A percentile compares a stretch with the other conserved stretches of the same genome.
These are phyloP conservation scores for Metschnikowia dekortorum DNA, from an alignment of 805 yeast genomes.

Conservation along the genomic window DNA sequence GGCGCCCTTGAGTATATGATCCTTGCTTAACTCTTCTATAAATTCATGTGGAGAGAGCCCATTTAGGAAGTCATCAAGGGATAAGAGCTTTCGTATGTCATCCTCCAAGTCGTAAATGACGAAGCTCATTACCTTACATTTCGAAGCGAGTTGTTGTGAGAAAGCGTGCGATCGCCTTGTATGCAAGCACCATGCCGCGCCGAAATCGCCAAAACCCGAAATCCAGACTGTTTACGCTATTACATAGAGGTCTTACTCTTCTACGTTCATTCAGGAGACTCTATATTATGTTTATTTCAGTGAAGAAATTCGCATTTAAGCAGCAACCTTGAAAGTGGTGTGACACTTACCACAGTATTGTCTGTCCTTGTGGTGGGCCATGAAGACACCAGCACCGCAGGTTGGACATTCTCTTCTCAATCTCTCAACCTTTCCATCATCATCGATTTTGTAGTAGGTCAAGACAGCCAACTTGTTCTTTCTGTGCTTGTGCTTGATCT, in stretches of 20 bases:
- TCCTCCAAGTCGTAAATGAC: conserved; percentile 60
- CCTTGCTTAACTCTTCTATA: conserved; percentile 71
- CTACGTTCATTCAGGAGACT: background rate
- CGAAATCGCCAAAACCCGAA: background rate
- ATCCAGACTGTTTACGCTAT: background rate
- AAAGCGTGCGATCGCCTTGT: background rate
- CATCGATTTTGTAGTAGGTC: conserved; percentile 98
- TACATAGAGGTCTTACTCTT: background rate
- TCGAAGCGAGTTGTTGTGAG: background rate
- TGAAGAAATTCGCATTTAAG: conserved; percentile 11
- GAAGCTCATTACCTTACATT: conserved; percentile 30
- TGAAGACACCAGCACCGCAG: conserved; percentile 99
- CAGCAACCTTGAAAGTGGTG: conserved; percentile 67
- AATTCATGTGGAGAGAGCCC: conserved; percentile 75
- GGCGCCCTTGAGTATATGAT: conserved; percentile 50
- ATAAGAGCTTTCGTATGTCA: conserved; percentile 52
- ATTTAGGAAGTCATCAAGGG: conserved; percentile 58
- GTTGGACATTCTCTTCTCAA: conserved; percentile 96
- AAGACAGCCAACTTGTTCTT: conserved; percentile 98
- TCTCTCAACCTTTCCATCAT: conserved; percentile 97
- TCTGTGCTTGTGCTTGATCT: conserved; percentile 99
- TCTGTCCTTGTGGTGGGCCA: conserved; percentile 98
- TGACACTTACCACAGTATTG: conserved; percentile 99
- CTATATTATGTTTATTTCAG: conserved; percentile 8
- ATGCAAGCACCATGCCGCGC: background rate